These are phyloP conservation scores for Dictyostelium brefeldianum DNA, from an alignment of 78 protist genomes.

Conservation along the genomic window DNA sequence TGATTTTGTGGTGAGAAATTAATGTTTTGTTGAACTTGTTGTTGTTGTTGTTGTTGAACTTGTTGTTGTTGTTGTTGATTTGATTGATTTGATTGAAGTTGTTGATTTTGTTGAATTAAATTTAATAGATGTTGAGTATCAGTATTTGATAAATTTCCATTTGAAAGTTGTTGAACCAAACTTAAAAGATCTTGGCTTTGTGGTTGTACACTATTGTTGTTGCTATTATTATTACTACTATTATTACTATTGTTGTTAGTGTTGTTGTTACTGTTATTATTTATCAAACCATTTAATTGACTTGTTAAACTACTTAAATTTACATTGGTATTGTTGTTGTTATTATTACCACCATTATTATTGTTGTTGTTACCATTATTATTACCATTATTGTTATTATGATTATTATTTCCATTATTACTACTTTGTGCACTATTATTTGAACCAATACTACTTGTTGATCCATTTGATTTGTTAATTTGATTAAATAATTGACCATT, in stretches of 20 bases:
- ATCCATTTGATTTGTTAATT: constrained; percentile 4
- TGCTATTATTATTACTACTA: neutral
- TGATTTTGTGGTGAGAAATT: constrained; percentile 40
- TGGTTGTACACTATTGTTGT: neutral
- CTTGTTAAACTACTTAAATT: neutral
- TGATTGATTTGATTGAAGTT: constrained; percentile 1
- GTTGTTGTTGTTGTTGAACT: constrained; percentile 1
- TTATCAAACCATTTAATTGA: neutral
- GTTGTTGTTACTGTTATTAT: neutral
- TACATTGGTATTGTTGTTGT: neutral
- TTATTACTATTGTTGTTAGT: neutral
- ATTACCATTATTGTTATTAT: neutral
- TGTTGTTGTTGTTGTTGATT: constrained; percentile 28
- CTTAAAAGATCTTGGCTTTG: neutral
- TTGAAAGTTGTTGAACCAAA: neutral
- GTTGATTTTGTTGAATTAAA: constrained; percentile 33
- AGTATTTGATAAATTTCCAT: neutral
- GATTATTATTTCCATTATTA: neutral
- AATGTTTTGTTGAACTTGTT: constrained; percentile 4
- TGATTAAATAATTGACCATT: neutral
- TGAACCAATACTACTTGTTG: neutral
- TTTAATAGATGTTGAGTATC: constrained; percentile 21
- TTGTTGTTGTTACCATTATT: neutral
- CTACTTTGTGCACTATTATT: neutral
- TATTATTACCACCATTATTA: neutral